phyloP scores from a whole-genome alignment of 306 rosid species.

The Citrullus mucosospermus region DNA sequence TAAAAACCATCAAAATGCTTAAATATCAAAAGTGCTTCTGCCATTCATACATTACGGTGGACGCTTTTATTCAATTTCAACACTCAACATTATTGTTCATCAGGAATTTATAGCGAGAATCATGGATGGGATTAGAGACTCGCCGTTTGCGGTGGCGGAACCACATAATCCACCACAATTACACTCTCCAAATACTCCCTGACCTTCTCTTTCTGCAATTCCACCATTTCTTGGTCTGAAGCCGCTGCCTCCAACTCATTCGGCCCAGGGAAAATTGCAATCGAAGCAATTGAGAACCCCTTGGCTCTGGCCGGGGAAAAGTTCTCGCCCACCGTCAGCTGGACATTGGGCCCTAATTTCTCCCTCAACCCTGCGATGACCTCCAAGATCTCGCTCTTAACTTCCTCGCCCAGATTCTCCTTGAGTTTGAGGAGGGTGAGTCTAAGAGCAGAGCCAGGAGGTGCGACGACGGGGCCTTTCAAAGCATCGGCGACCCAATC shows the following conservation, averaged over 20 bases:
- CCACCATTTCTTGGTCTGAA: conserved; percentile 33
- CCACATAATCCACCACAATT: conserved; percentile 48
- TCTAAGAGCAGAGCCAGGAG: conserved; percentile 45
- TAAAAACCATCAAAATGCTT: neutral
- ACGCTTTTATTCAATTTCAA: neutral
- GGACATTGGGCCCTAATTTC: conserved; percentile 33
- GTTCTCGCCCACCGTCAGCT: conserved; percentile 55
- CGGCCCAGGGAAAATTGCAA: conserved; percentile 37
- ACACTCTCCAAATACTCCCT: conserved; percentile 49
- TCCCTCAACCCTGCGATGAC: conserved; percentile 40
- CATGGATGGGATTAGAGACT: conserved; percentile 33
- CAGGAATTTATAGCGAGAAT: neutral
- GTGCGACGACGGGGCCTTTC: conserved; percentile 4
- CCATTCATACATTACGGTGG: neutral
- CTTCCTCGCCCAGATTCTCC: conserved; percentile 27
- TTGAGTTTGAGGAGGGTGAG: conserved; percentile 57
- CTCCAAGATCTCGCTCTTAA: conserved; percentile 29
- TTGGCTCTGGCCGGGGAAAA: conserved; percentile 86
- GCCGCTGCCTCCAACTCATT: conserved; percentile 41
- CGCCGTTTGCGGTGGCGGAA: conserved; percentile 36
- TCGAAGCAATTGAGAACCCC: conserved; percentile 68
- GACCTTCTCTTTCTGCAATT: conserved; percentile 56
- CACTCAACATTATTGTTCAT: neutral
- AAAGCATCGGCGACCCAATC: conserved; percentile 54
- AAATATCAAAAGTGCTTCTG: neutral